These are phyloP conservation scores for Crithidia expoeki DNA, from an alignment of 208 protist genomes.

Conservation along the genomic window DNA sequence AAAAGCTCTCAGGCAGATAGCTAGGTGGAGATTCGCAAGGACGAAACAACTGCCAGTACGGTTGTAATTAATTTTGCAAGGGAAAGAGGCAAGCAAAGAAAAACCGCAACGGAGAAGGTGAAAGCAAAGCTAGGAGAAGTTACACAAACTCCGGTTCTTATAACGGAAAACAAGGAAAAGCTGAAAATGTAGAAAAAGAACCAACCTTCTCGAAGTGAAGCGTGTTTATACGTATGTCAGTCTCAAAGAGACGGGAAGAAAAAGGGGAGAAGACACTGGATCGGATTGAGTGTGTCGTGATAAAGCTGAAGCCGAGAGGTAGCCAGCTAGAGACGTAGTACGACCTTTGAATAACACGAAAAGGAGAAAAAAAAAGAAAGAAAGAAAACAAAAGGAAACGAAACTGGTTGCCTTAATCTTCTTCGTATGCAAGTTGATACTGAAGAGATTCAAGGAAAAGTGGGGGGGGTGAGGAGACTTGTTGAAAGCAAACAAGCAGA, in stretches of 20 bases:
- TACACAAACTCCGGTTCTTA: too few relatives aligned
- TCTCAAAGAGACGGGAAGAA: conserved; percentile 14
- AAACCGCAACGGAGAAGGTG: too few relatives aligned
- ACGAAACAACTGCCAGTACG: too few relatives aligned
- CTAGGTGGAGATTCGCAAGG: too few relatives aligned
- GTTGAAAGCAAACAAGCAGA: not conserved
- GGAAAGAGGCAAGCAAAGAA: too few relatives aligned
- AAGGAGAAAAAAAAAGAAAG: not conserved
- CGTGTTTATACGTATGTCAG: not conserved
- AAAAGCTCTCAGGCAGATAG: too few relatives aligned
- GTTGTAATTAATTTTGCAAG: too few relatives aligned
- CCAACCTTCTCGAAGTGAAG: not conserved
- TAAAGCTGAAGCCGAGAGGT: too few relatives aligned
- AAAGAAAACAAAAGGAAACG: not conserved
- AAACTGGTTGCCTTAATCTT: not conserved
- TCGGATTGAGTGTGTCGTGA: not conserved
- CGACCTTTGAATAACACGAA: too few relatives aligned
- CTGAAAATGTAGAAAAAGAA: not conserved
- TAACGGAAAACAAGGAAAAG: too few relatives aligned
- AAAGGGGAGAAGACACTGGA: not conserved
- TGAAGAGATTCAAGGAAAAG: conserved; percentile 2
- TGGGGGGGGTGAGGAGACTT: conserved; percentile 3
- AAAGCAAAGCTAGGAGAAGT: too few relatives aligned
- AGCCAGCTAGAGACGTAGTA: too few relatives aligned
- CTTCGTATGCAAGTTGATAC: conserved; percentile 11